These are phyloP conservation scores for Nematodospora valgi DNA, from an alignment of 805 yeast species.

Conservation along the genomic window DNA sequence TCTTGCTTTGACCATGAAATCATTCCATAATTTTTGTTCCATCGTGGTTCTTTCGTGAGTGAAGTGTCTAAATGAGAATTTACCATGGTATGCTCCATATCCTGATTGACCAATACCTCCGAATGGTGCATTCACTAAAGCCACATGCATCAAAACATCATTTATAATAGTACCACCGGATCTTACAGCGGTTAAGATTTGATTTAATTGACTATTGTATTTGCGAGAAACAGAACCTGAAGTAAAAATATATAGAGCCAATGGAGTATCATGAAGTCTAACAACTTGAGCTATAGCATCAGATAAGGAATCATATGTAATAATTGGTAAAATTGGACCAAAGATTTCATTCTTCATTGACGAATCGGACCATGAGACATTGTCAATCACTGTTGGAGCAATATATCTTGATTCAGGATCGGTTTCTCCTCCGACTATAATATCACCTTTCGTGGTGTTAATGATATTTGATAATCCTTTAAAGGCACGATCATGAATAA, in stretches of 20 bases:
- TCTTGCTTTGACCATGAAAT: conserved; percentile 54
- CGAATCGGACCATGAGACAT: conserved; percentile 63
- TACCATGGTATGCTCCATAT: conserved; percentile 78
- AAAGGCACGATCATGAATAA: conserved; percentile 55
- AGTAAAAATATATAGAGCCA: conserved; percentile 72
- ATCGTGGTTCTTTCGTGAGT: conserved; percentile 70
- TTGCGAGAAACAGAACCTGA: conserved; percentile 38
- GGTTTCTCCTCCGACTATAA: conserved; percentile 46
- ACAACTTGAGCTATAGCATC: conserved; percentile 44
- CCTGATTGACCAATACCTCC: conserved; percentile 94
- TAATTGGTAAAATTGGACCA: conserved; percentile 80
- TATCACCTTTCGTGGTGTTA: conserved; percentile 46
- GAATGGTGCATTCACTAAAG: conserved; percentile 67
- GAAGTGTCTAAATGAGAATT: conserved; percentile 47
- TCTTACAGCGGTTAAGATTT: conserved; percentile 50
- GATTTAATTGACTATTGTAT: conserved; percentile 42
- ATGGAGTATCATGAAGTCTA: conserved; percentile 63
- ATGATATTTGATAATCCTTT: conserved; percentile 45
- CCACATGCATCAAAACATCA: conserved; percentile 72
- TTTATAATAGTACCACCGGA: conserved; percentile 73
- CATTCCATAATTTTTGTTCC: conserved; percentile 63
- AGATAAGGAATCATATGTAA: conserved; percentile 49
- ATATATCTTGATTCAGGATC: conserved; percentile 45
- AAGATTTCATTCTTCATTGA: conserved; percentile 76
- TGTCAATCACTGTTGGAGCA: conserved; percentile 67